These are phyloP conservation scores for Coniochaeta ligniaria DNA, from an alignment of 2,329 filamentous ascomycete genomes.

Conservation along the genomic window DNA sequence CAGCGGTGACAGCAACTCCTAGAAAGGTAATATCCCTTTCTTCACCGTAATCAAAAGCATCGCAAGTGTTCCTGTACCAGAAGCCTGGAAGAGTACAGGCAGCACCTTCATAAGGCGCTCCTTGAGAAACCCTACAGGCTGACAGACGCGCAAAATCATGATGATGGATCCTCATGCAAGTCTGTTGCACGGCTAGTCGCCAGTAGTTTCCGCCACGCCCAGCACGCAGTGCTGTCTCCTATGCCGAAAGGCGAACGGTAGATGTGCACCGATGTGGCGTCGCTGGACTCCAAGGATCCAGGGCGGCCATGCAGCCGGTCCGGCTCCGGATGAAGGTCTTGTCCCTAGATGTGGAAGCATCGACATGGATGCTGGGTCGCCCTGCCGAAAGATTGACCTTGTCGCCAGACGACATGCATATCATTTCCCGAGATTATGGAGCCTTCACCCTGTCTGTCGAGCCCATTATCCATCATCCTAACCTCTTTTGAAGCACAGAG, in stretches of 20 bases:
- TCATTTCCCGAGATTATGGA: conserved; percentile 27
- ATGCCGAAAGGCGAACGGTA: background rate
- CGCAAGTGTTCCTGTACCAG: background rate
- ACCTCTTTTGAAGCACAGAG: conserved; percentile 9
- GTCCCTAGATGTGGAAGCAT: conserved; percentile 12
- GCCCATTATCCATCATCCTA: conserved; percentile 18
- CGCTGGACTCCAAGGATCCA: background rate
- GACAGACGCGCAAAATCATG: background rate
- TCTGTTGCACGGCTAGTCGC: background rate
- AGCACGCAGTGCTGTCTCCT: background rate
- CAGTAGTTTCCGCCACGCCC: background rate
- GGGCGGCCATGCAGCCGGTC: background rate
- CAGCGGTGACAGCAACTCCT: background rate
- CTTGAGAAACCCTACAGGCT: background rate
- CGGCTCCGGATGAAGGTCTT: conserved; percentile 13
- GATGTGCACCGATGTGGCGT: background rate
- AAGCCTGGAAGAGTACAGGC: background rate
- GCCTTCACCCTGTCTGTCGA: conserved; percentile 12
- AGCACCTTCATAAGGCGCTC: background rate
- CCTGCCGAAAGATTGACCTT: conserved; percentile 22
- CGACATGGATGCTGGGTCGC: conserved; percentile 18
- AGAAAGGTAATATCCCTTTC: background rate
- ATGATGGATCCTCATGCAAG: background rate
- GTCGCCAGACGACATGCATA: conserved; percentile 24
- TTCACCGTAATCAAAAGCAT: background rate